phyloP scores from a whole-genome alignment of 2,329 filamentous ascomycete genomes.

The Aspergillus brunneoviolaceus region DNA sequence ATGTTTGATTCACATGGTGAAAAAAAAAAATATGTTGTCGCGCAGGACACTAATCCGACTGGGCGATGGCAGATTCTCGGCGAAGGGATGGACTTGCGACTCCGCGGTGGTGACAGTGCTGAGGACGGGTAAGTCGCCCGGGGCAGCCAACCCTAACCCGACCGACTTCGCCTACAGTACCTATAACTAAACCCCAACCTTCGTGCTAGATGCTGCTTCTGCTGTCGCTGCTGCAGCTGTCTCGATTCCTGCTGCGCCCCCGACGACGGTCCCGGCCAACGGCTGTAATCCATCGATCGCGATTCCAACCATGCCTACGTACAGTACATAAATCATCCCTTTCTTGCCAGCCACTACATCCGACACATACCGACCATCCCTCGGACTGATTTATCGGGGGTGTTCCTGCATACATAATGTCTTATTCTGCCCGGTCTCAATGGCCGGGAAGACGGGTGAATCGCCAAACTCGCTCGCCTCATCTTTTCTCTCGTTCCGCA shows the following conservation, averaged over 20 bases:
- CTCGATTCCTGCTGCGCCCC: not conserved
- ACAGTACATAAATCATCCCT: not conserved
- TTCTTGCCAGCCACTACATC: not conserved
- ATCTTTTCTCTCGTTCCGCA: not conserved
- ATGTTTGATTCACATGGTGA: not conserved
- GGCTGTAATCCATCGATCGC: not conserved
- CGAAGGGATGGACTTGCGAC: conserved; percentile 5
- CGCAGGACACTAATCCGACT: not conserved
- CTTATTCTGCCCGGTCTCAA: not conserved
- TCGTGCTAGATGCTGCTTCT: conserved; percentile 1
- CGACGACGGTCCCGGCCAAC: not conserved
- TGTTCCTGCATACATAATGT: not conserved
- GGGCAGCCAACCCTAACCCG: not conserved
- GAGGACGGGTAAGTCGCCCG: conserved; percentile 7
- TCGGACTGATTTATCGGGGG: too few relatives aligned
- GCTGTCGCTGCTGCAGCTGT: conserved; percentile 6
- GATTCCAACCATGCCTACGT: not conserved
- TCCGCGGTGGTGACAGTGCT: conserved; percentile 9
- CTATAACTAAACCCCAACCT: not conserved
- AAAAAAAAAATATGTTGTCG: not conserved
- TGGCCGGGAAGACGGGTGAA: not conserved
- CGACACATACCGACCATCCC: not conserved
- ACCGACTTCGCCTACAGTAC: not conserved
- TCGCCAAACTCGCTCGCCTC: not conserved
- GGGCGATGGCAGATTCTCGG: not conserved